Evolutionary conservation across 108 stramenopile species (phyloP), one percentile per base, ranked within the genome.

Genomic region (Cyclotella baltica): DNA sequence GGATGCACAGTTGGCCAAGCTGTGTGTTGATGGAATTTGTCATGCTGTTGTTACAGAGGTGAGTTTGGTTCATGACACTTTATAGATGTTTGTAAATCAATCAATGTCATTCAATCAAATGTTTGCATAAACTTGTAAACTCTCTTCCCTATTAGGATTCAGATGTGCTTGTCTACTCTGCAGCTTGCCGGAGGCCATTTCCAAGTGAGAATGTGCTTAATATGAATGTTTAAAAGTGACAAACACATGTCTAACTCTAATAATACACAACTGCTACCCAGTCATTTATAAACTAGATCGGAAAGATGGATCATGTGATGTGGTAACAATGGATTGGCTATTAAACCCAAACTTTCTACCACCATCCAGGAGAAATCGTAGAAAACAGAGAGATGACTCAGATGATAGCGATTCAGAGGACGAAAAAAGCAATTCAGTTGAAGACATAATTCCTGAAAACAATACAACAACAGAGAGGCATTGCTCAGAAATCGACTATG

Each of bases 1-100:
- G 4, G 99, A 99, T 85, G 90, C 97, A 15, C 98, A 98, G 81
- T 80, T 99, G 77, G 96, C 91, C 1, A 95, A 89, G 57, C 73
- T 99, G 50, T 89, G 90, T 48, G 73, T 86, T 4, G 86, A 89
- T 53, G 92, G 93, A 29, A 19, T 78, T 18, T 92, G 92, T 20
- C 85, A 98, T 78, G 94, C 90, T 10, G 91, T 98, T 15, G 87
- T 99, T 30, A 97, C 96, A 30, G 98, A 99, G 84, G 69, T 70
- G 1, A 23, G 69, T 70, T 57, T 55, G 9, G 19, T 48, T 64
- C 4, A 31, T 62, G 2, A 16, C 30, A 11, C 30, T 23, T 30
- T 16, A 4, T 62, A 19, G 34, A 31, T 34, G 56, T 11, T 70
- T 27, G n/a, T 47, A 18, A 4, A 28, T 59, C 11, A 23, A 2